Base-by-base conservation (phyloP, 129 eudicot genomes). In the Rutidosis leptorrhynchoides region DNA sequence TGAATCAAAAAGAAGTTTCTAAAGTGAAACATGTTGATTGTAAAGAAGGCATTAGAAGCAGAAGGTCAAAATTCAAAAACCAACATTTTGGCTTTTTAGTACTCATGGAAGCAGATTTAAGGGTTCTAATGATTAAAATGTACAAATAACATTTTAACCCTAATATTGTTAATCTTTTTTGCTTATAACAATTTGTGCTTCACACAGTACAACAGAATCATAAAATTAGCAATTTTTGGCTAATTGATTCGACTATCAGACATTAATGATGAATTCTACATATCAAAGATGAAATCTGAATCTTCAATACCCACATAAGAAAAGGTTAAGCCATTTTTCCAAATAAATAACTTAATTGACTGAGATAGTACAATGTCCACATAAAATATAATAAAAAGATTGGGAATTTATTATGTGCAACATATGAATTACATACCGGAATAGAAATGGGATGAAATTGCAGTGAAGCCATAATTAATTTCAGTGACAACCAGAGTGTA, bases 401-500 rank as follows among this genome's bases (percentile, higher is more conserved):
- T 70, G 32, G 24, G 32, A 24, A 42, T 20, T 27, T 17, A 11
- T 40, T 21, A 5, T 12, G n/a, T n/a, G 12, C 46, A 16, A 17
- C 15, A 37, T 37, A 37, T 40, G 46, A 40, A 51, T 19, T 56
- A 46, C 40, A 57, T 76, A 83, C 88, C 80, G 65, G 74, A 52
- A 27, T n/a, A 6, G 74, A 79, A 27, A 46, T 0, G 2, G 80
- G 56, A 67, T 45, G 79, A 60, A 78, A 77, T 33, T 68, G 81
- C 43, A 78, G 76, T 45, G 80, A 79, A 68, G 82, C 80, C 88
- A 83, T 83, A 1, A 12, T 2, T 83, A 1, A 12, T 2, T 72
- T 71, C 68, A 71, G 75, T 20, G 46, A 40, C 46, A 17, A 23
- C 53, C 23, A 33, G 35, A 54, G 62, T 29, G 6, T 15, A 70